Evolutionary conservation across 1,284 basidiomycete genomes (phyloP), one percentile per base, ranked within the genome.

Genomic region (Puccinia horiana): DNA sequence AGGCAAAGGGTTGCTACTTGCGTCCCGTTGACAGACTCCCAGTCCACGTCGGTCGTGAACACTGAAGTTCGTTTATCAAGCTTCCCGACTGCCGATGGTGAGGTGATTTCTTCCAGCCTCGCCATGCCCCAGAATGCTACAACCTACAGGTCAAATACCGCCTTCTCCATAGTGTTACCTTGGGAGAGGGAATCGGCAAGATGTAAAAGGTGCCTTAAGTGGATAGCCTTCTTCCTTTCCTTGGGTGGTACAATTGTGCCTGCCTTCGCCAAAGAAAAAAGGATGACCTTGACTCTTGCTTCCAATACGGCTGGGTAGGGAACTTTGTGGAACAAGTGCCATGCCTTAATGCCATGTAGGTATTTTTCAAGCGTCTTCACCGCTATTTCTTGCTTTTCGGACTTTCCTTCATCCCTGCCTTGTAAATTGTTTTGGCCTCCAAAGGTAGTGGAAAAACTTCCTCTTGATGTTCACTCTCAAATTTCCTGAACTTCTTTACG

Each of bases 111-210:
- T 16, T 2, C 67, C 23, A 70, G 26, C 2, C 67, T 18, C 23
- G 67, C 67, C 40, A 70, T 12, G 5, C 67, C 67, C 67, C 67
- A 70, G 26, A 70, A 70, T 5, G 42, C 37, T 1, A 70, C 44
- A 9, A 70, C 11, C 9, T 1, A 5, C 67, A 70, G 23, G 23
- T 70, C 67, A 11, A 47, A 5, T 9, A 70, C 18, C 14, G 44
- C 67, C 40, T 70, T 47, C 12, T 70, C 67, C 8, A 9, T 18
- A 9, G 8, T 47, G 11, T 6, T 2, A 20, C 42, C 67, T 12
- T 44, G 20, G 23, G n/a, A 6, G 2, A 47, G n/a, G 26, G 5
- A 3, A 12, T 70, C n/a, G n/a, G 16, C 3, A 2, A 70, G 35
- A 12, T 11, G 42, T 2, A 47, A 4, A 23, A 70, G 1, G 44